Evolutionary conservation across 257 asterid species (phyloP).

Genomic region (Petunia axillaris): DNA sequence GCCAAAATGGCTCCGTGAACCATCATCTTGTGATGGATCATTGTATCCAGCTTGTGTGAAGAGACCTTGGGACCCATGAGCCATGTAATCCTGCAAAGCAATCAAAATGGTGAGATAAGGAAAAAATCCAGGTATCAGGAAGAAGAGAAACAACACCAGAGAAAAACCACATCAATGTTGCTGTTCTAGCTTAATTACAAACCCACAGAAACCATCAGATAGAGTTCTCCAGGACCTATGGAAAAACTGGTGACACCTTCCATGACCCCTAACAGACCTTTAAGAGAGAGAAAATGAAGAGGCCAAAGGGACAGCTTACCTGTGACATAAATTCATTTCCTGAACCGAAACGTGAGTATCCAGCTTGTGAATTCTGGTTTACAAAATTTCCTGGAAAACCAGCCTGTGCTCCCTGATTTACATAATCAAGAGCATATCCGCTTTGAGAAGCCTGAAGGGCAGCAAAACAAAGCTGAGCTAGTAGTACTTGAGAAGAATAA

Average conservation of each 20-base stretch:
- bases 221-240: not conserved
- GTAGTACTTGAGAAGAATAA: not conserved
- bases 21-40: conserved; percentile 85
- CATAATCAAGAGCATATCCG: conserved; percentile 83
- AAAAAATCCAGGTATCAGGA: not conserved
- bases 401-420: conserved; percentile 83
- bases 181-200: not conserved
- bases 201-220: not conserved
- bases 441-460: conserved; percentile 80
- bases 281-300: conserved; percentile 21
- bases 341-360: conserved; percentile 78
- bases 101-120: not conserved
- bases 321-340: conserved; percentile 99
- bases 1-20: conserved; percentile 78
- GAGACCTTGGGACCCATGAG: conserved; percentile 89
- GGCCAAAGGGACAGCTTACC: conserved; percentile 48
- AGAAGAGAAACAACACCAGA: conserved; percentile 15
- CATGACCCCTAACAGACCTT: not conserved
- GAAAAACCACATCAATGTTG: not conserved
- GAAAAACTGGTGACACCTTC: not conserved
- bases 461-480: conserved; percentile 15
- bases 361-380: conserved; percentile 90
- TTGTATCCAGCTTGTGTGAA: conserved; percentile 86
- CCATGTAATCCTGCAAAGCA: conserved; percentile 74
- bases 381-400: conserved; percentile 85